Evolutionary conservation across 768 basidiomycete genomes (phyloP).

Genomic region (Mycena alexandri): DNA sequence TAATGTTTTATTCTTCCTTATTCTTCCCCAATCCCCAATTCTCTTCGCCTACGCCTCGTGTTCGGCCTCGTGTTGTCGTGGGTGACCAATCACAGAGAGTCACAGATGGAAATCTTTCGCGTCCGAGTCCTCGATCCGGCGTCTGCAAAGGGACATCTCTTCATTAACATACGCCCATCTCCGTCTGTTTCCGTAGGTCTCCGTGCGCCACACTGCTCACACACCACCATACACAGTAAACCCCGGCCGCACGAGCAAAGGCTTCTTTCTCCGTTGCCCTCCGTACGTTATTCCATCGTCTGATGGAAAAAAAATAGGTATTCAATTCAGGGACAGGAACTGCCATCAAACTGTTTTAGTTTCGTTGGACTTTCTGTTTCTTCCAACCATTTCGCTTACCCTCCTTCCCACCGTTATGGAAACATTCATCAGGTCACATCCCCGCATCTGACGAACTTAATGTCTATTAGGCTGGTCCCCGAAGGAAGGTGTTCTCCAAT

Average conservation of each 20-base stretch:
- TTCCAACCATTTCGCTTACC: background rate
- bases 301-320: constrained; percentile 28
- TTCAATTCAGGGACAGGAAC: constrained; percentile 31
- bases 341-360: constrained; percentile 11
- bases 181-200: background rate
- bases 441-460: constrained; percentile 5
- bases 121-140: constrained; percentile 15
- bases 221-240: too few relatives aligned
- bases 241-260: background rate
- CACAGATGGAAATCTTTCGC: constrained; percentile 6
- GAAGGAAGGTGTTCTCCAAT: constrained; percentile 5
- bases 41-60: constrained; percentile 49
- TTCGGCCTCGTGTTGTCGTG: constrained; percentile 18
- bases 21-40: constrained; percentile 11
- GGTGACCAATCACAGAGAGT: constrained; percentile 11
- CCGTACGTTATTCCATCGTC: background rate
- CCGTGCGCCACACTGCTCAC: background rate
- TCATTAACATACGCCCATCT: constrained; percentile 11
- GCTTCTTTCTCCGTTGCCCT: background rate
- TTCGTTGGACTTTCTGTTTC: constrained; percentile 6
- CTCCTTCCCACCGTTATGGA: constrained; percentile 20
- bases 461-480: background rate
- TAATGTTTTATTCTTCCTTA: background rate
- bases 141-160: background rate
- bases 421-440: background rate